phyloP scores from a whole-genome alignment of 1,284 basidiomycete genomes.

The Trichosporon asahii region DNA sequence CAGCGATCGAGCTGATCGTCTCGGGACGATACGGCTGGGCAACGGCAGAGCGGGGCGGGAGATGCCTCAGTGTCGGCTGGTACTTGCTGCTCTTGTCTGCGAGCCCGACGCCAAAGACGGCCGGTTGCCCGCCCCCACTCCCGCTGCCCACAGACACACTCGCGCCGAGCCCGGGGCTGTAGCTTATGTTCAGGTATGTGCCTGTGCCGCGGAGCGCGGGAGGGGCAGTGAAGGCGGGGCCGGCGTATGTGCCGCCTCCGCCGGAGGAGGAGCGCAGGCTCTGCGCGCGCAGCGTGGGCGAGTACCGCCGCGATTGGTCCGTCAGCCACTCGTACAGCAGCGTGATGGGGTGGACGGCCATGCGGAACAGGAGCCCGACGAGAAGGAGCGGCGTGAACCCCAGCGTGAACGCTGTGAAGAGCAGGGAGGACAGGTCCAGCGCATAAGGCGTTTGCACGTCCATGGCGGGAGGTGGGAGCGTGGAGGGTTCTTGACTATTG shows the following conservation, averaged over 20 bases:
- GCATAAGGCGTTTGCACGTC: constrained; percentile 6
- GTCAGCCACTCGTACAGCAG: constrained; percentile 1
- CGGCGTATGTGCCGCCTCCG: not conserved
- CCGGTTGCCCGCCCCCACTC: not conserved
- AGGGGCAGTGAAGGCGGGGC: not conserved
- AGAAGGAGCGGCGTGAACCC: constrained; percentile 6
- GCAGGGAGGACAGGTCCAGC: not conserved
- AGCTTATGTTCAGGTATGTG: not conserved
- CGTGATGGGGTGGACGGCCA: not conserved
- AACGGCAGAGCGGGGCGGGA: not conserved
- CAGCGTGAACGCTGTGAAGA: constrained; percentile 1
- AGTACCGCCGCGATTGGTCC: not conserved
- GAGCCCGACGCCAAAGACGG: not conserved
- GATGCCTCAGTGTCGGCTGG: not conserved
- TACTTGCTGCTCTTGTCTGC: not conserved
- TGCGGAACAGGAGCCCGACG: not conserved
- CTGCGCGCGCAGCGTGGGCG: constrained; percentile 1
- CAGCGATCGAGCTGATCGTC: not conserved
- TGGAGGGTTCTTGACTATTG: not conserved
- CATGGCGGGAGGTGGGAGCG: not conserved
- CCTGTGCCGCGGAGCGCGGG: not conserved
- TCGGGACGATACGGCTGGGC: not conserved
- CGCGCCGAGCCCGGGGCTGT: not conserved
- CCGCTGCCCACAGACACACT: not conserved
- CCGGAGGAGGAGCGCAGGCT: not conserved